Base-by-base conservation (phyloP, 208 protist species). In the Leishmania major region DNA sequence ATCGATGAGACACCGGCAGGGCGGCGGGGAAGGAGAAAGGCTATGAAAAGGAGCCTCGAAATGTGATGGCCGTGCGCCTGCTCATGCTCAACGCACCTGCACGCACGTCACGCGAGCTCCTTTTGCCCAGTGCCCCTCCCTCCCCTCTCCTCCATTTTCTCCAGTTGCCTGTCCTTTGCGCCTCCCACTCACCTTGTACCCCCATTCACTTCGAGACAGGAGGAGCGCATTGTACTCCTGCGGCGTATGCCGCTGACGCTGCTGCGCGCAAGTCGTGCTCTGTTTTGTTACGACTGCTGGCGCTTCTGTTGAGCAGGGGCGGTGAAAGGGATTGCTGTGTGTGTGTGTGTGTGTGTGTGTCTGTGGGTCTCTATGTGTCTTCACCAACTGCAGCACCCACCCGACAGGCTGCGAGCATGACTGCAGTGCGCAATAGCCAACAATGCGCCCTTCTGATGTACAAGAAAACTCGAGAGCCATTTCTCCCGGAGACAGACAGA, bases 211-310 rank as follows among this genome's bases (percentile, higher is more conserved):
- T 72, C 3, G 22, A 49, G 22, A 49, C 22, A 40, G 25, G 40
- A 74, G 70, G 70, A 15, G 19, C 22, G 10, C 67, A 13, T 47
- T 47, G 67, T 47, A 37, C 19, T 47, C 15, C 66, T 37, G 5
- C 67, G 45, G 67, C 40, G 40, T 72, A 7, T 72, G 19, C 67
- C 40, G 67, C 37, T 72, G 67, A 72, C 7, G 67, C 67, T 72
- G 67, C 67, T 72, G 67, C 67, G 5, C 40, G 67, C 13, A n/a
- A n/a, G 13, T 19, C 67, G 15, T 72, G 11, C 67, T 47, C 40
- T 11, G 22, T 37, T 47, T 72, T n/a, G 3, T 17, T 40, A 11
- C 7, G 15, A 37, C 40, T 72, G 31, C 3, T 47, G 40, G 28
- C 40, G 40, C 35, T 10, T 47, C 67, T n/a, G 67, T 19, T 47